phyloP scores from a whole-genome alignment of 805 yeast species.

The Ogataea philodendri region DNA sequence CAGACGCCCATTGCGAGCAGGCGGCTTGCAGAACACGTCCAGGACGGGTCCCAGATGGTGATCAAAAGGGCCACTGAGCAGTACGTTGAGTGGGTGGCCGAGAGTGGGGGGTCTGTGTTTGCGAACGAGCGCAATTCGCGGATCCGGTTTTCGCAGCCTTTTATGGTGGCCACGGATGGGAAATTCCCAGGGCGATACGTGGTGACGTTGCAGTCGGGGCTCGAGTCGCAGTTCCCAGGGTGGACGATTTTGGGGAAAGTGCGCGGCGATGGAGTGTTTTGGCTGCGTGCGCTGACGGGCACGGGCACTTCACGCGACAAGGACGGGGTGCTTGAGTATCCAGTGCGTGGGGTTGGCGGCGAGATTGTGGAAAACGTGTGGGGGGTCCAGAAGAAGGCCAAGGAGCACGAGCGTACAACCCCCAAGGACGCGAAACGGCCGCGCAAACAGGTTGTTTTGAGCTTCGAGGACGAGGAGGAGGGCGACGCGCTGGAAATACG shows the following conservation, averaged over 20 bases:
- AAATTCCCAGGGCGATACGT: conserved; percentile 6
- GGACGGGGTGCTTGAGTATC: conserved; percentile 14
- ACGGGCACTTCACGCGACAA: conserved; percentile 5
- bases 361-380: conserved; percentile 7
- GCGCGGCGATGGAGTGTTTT: conserved; percentile 16
- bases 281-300: conserved; percentile 14
- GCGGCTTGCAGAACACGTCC: conserved; percentile 5
- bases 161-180: conserved; percentile 13
- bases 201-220: conserved; percentile 11
- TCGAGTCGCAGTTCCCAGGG: conserved; percentile 13
- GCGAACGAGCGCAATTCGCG: conserved; percentile 14
- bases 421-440: neutral
- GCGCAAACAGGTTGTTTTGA: conserved; percentile 11
- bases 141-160: conserved; percentile 14
- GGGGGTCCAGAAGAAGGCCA: conserved; percentile 3
- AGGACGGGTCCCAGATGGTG: conserved; percentile 6
- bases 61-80: conserved; percentile 9
- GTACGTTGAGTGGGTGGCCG: conserved; percentile 8
- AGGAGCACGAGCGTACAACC: neutral
- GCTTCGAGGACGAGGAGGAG: conserved; percentile 17
- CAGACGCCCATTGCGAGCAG: conserved; percentile 13
- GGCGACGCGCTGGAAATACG: conserved; percentile 48
- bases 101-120: neutral
- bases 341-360: conserved; percentile 13
- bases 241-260: conserved; percentile 19